Evolutionary conservation across 495 filamentous ascomycete genomes (phyloP), one percentile per base, ranked within the genome.

Genomic region (Daldinia decipiens): DNA sequence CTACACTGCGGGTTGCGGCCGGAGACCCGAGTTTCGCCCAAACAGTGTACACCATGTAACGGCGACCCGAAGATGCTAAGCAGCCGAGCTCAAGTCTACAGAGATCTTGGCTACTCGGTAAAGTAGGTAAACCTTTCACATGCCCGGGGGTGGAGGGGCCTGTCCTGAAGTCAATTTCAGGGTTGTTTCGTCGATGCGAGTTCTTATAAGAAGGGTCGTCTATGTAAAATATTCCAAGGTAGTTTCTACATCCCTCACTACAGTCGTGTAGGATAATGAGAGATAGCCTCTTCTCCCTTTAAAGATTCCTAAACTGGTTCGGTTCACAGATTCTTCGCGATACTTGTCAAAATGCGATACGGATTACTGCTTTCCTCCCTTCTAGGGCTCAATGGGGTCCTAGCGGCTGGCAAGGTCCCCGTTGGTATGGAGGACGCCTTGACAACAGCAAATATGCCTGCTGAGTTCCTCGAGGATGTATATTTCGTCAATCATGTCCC

Each of bases 361-460:
- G 65, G 39, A 50, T 58, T 62, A 57, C n/a, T 62, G 3, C 50
- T 68, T 11, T 27, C 65, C 6, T 68, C 58, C 12, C 38, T 68
- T 3, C 27, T 62, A 17, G 59, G 65, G 24, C n/a, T 67, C 26
- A 34, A 54, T 7, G 56, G 82, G 19, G 53, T 36, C 36, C 26
- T 15, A 53, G 50, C 50, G n/a, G 39, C 39, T 9, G 9, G 1
- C 15, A 40, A 17, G 24, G 85, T 73, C 51, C 79, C 79, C 27
- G 81, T 81, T 47, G 87, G 71, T 53, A 76, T 83, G 74, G 84
- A 85, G 12, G 81, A 77, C 19, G 79, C 78, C 65, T 78, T 83
- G 21, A 75, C 65, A 43, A 74, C 74, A 29, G 74, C 71, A 12
- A 57, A 67, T 31, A 45, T 72, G 4, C 69, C 73, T 5, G 45